Conservation (phyloP, 768 basidiomycete species). For the Boletus patriciae region DNA sequence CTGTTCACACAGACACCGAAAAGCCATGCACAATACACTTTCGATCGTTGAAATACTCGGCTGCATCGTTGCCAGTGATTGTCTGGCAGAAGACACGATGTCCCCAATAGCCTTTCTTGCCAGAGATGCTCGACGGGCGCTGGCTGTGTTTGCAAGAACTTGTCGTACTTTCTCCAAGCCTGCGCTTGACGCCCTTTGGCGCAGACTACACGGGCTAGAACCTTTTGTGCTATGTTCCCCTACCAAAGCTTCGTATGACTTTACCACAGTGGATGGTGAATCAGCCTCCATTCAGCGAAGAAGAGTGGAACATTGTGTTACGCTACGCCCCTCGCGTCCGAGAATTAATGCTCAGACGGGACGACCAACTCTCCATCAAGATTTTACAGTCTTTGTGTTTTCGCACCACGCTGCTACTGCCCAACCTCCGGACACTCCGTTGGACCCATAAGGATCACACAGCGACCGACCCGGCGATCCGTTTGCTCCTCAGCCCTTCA, state of each 20-base stretch:
- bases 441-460: no score
- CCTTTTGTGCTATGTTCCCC: constrained; percentile 9
- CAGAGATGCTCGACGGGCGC: background rate
- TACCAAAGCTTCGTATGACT: background rate
- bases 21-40: background rate
- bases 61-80: background rate
- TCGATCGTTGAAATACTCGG: constrained; percentile 4
- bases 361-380: no score
- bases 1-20: no score
- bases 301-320: no score
- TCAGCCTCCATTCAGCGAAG: no score
- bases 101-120: background rate
- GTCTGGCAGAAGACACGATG: background rate
- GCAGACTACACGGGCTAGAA: constrained; percentile 6
- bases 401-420: no score
- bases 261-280: background rate
- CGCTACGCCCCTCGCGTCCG: no score
- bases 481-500: no score
- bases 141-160: constrained; percentile 15
- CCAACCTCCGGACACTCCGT: no score
- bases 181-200: constrained; percentile 19
- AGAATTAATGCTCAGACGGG: no score
- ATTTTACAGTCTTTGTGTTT: no score
- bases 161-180: constrained; percentile 14
- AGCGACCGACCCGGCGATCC: no score